These are phyloP conservation scores for Vanderwaltozyma polyspora DNA, from an alignment of 805 yeast species.

Conservation along the genomic window DNA sequence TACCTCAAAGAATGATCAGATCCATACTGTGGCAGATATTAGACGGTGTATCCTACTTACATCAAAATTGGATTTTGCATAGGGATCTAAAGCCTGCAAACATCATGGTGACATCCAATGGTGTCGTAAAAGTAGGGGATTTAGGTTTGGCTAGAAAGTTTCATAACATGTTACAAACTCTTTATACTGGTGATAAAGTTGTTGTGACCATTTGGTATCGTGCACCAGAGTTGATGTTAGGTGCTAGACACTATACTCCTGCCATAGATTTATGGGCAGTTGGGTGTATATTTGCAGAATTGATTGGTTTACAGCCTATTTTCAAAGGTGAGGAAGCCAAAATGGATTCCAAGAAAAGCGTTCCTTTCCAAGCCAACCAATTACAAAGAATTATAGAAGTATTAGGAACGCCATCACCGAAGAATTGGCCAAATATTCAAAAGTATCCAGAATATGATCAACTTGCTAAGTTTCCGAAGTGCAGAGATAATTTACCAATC, in stretches of 20 bases:
- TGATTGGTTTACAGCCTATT: slow-evolving; percentile 78
- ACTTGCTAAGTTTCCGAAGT: slow-evolving; percentile 50
- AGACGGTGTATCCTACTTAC: slow-evolving; percentile 83
- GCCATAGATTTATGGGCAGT: slow-evolving; percentile 93
- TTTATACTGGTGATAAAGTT: slow-evolving; percentile 87
- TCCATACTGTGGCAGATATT: slow-evolving; percentile 86
- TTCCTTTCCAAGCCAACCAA: slow-evolving; percentile 91
- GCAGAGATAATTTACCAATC: slow-evolving; percentile 44
- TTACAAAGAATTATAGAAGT: slow-evolving; percentile 83
- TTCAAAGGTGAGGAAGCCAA: slow-evolving; percentile 98
- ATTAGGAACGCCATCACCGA: slow-evolving; percentile 75
- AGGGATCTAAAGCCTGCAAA: slow-evolving; percentile 96
- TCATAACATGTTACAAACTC: slow-evolving; percentile 73
- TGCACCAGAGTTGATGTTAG: slow-evolving; percentile 84
- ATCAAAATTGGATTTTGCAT: slow-evolving; percentile 93
- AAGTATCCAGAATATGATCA: slow-evolving; percentile 77
- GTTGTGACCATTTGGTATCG: slow-evolving; percentile 97
- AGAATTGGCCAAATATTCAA: slow-evolving; percentile 69
- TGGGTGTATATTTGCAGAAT: slow-evolving; percentile 89
- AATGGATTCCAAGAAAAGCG: slow-evolving; percentile 83
- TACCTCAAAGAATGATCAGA: slow-evolving; percentile 70
- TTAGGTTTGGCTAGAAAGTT: slow-evolving; percentile 84
- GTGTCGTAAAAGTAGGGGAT: slow-evolving; percentile 93
- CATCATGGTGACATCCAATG: slow-evolving; percentile 85
- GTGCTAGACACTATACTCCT: slow-evolving; percentile 86